Evolutionary conservation across 2,329 filamentous ascomycete species (phyloP), one percentile per base, ranked within the genome.

Genomic region (Cytospora piceae): DNA sequence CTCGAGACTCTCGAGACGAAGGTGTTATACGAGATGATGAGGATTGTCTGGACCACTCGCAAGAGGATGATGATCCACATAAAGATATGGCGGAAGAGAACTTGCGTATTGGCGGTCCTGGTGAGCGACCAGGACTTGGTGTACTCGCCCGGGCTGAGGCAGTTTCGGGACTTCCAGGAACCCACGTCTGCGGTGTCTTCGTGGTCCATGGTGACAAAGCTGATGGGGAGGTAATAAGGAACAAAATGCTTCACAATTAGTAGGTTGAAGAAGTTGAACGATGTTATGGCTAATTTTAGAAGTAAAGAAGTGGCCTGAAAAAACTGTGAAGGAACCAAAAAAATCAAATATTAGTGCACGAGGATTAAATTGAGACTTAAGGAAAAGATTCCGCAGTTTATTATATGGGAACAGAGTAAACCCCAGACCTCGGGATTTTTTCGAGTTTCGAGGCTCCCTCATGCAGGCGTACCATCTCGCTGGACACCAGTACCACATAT

Each of bases 151-250:
- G 24, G 20, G 51, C 56, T 54, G 22, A 58, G 64, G 49, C 61
- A 66, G 29, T 29, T 63, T n/a, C 61, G 64, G 11, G 64, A 56
- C 11, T 60, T 64, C 64, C 64, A 66, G 22, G 61, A 60, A 52
- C 31, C 31, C 4, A 52, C 37, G 6, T 37, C 29, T 22, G 53
- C 34, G 24, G 14, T 17, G 15, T 27, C 34, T 6, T 7, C 53
- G 34, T 63, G 60, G 12, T 59, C 55, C 64, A 66, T 66, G 39
- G 1, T 51, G 3, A 15, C 2, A 9, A 12, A 37, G 0, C 31
- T 14, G 1, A 4, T 15, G 29, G 2, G 3, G 57, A n/a, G 24
- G 42, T 12, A 29, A 4, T 58, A 6, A 5, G 15, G 7, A 31
- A 27, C n/a, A 27, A n/a, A 31, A 1, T 4, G 32, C 7, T n/a